Base-by-base conservation (phyloP, 768 basidiomycete genomes). In the Termitomyces sp. region DNA sequence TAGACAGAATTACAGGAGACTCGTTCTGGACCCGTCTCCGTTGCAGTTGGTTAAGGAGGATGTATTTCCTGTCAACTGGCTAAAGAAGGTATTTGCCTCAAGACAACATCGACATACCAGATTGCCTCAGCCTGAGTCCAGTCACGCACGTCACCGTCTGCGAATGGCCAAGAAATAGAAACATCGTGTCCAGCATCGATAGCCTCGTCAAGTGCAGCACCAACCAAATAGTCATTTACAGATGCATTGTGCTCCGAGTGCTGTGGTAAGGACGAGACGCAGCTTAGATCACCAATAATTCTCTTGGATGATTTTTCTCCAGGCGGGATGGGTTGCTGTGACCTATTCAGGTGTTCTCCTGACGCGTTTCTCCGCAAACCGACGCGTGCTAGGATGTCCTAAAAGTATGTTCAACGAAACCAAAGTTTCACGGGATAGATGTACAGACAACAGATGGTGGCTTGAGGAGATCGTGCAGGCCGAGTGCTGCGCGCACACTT, bases 51-150 rank as follows among this genome's bases (percentile, higher is more conserved):
- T 75, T 80, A 73, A 94, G 93, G 18, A 97, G 80, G 51, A 90
- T 73, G 64, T 95, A 77, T 75, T 94, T 94, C 90, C 93, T 95
- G 73, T 36, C 48, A 10, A 31, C 22, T 29, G 3, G 39, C 37
- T 51, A 12, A 52, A 28, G 29, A 59, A 22, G 3, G 5, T 47
- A 8, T 37, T 34, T 15, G 29, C 6, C 15, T 10, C 28, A 15
- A 24, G 13, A 41, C 15, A 31, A 49, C 36, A 50, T 9, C 4
- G 4, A 73, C 85, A 51, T 68, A 94, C 94, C 93, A 93, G 52
- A 97, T 76, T 0, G 92, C 94, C 69, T 96, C 94, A 18, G 91
- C 89, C 62, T 92, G 92, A 20, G 76, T 79, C 85, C 87, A 96
- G 67, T 95, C 88, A 16, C 73, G 77, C 57, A 95, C 75, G 63